Conservation (phyloP, 768 basidiomycete genomes). For the Kwoniella europaea region DNA sequence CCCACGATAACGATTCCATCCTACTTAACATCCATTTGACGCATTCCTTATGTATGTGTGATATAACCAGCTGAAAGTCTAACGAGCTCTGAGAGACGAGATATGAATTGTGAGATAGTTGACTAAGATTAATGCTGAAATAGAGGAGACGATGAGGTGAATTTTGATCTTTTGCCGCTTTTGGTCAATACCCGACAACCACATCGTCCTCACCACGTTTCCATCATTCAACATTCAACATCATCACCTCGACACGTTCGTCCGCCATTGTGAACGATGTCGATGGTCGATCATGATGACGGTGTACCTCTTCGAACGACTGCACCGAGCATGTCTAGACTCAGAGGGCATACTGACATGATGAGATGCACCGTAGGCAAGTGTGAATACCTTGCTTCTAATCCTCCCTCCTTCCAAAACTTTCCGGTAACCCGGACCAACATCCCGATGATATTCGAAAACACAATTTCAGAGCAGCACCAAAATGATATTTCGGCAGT, state of each 20-base stretch:
- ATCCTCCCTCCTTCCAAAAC: not conserved
- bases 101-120: too few species aligned
- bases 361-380: not conserved
- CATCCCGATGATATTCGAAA: not conserved
- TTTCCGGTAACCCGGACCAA: slow-evolving; percentile 6
- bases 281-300: too few species aligned
- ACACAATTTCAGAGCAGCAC: not conserved
- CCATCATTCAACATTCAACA: not conserved
- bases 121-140: too few species aligned
- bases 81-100: too few species aligned
- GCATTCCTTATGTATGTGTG: too few species aligned
- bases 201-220: not conserved
- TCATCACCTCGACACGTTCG: not conserved
- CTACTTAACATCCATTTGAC: slow-evolving; percentile 26
- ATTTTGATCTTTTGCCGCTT: slow-evolving; percentile 17
- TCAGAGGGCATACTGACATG: too few species aligned
- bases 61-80: too few species aligned
- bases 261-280: too few species aligned
- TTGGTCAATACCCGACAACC: not conserved
- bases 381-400: not conserved
- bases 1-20: slow-evolving; percentile 43
- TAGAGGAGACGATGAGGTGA: not conserved
- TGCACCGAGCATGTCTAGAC: too few species aligned
- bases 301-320: too few species aligned
- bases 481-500: not conserved